phyloP scores from a whole-genome alignment of 305 asterid genomes.

The Nicotiana rustica region DNA sequence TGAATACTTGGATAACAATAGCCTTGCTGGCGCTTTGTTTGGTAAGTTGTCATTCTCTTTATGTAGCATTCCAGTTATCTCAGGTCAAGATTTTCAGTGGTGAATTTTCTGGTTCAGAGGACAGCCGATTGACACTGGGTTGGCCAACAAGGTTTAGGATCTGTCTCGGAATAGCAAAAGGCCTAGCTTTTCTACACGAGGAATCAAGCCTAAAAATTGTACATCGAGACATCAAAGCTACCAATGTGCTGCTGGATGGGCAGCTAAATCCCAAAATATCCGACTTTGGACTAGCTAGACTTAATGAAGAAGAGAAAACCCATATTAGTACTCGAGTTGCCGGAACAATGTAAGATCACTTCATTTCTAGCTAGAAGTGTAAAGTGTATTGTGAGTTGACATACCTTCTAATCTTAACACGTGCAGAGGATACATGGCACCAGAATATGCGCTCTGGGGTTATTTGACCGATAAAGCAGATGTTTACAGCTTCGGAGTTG shows the following conservation, averaged over 20 bases:
- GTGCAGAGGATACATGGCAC: slow-evolving; percentile 98
- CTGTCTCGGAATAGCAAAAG: slow-evolving; percentile 59
- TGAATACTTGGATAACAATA: slow-evolving; percentile 62
- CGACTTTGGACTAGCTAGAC: slow-evolving; percentile 59
- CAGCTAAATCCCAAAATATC: slow-evolving; percentile 54
- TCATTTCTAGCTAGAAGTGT: not conserved
- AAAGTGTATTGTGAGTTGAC: not conserved
- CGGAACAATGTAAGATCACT: slow-evolving; percentile 53
- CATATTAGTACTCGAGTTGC: slow-evolving; percentile 55
- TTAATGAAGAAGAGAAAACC: slow-evolving; percentile 50
- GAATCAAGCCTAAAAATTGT: slow-evolving; percentile 59
- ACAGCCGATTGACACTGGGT: slow-evolving; percentile 47
- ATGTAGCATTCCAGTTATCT: not conserved
- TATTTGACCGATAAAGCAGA: slow-evolving; percentile 90
- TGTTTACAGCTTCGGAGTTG: slow-evolving; percentile 94
- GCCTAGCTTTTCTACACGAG: slow-evolving; percentile 63
- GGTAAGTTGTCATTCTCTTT: slow-evolving; percentile 37
- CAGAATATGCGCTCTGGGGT: slow-evolving; percentile 97
- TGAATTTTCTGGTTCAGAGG: slow-evolving; percentile 45
- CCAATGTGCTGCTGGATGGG: slow-evolving; percentile 55
- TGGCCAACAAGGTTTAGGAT: slow-evolving; percentile 60
- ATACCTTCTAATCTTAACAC: slow-evolving; percentile 22
- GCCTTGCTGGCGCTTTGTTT: slow-evolving; percentile 59
- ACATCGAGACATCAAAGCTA: slow-evolving; percentile 61
- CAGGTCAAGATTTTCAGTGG: not conserved